Evolutionary conservation across 2,329 filamentous ascomycete genomes (phyloP).

Genomic region (Didymellaceae sp.): DNA sequence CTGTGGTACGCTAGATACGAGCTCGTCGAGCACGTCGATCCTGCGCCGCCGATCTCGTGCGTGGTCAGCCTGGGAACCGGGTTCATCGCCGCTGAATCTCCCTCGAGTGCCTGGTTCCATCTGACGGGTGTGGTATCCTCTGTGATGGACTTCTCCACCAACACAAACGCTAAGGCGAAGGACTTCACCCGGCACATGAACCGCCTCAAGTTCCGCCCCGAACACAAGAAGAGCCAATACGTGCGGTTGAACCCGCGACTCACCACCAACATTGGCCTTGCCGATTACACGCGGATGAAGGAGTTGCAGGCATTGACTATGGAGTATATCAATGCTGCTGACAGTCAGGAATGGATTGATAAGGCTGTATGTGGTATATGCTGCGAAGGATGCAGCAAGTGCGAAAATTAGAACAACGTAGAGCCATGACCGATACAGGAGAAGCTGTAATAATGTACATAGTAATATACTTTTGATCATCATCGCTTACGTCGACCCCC

Average conservation of each 20-base stretch:
- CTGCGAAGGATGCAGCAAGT: not conserved
- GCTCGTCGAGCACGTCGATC: not conserved
- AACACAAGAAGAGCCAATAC: not conserved
- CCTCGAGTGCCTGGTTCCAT: not conserved
- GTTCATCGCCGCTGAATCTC: not conserved
- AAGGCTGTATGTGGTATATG: not conserved
- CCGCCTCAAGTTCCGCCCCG: not conserved
- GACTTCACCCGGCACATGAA: not conserved
- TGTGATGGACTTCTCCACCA: not conserved
- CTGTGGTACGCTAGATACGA: slow-evolving; percentile 8
- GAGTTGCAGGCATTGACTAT: not conserved
- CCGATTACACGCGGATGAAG: not conserved
- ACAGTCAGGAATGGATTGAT: not conserved
- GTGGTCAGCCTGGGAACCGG: slow-evolving; percentile 6
- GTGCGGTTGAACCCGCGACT: not conserved
- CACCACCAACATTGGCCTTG: not conserved
- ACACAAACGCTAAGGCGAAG: not conserved
- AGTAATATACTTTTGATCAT: no score
- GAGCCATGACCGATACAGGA: no score
- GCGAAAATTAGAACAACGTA: no score
- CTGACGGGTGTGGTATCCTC: not conserved
- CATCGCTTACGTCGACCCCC: no score
- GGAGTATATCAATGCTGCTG: not conserved
- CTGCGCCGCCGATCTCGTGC: slow-evolving; percentile 4
- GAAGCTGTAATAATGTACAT: no score